phyloP scores from a whole-genome alignment of 768 basidiomycete genomes.

The Tricholoma flavovirens region DNA sequence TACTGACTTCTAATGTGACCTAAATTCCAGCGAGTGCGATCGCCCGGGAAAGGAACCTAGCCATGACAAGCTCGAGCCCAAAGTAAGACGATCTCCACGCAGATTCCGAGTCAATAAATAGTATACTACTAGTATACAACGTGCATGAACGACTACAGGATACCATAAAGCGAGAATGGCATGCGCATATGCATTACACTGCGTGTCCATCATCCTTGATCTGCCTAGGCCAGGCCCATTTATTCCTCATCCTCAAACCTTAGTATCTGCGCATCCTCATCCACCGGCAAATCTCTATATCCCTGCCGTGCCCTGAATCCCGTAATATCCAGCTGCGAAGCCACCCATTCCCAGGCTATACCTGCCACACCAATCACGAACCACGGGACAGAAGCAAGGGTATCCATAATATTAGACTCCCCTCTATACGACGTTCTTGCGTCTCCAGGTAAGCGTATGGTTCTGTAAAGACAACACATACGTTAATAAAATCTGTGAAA shows the following conservation, averaged over 20 bases:
- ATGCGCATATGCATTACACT: no score
- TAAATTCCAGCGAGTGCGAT: no score
- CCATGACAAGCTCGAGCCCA: no score
- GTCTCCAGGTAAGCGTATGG: slow-evolving; percentile 72
- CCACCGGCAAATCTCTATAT: slow-evolving; percentile 73
- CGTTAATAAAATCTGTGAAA: no score
- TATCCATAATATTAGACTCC: slow-evolving; percentile 50
- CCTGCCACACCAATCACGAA: slow-evolving; percentile 76
- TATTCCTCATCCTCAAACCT: slow-evolving; percentile 76
- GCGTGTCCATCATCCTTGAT: no score
- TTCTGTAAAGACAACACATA: slow-evolving; percentile 35
- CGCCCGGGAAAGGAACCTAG: no score
- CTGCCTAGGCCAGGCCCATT: not conserved
- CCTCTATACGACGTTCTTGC: slow-evolving; percentile 30
- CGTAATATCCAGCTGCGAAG: slow-evolving; percentile 39
- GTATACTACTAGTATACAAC: no score
- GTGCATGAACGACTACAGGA: no score
- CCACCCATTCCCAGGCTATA: slow-evolving; percentile 64
- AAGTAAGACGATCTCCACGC: no score
- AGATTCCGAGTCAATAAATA: no score
- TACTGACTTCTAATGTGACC: no score
- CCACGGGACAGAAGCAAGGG: slow-evolving; percentile 85
- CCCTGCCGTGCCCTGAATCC: slow-evolving; percentile 51
- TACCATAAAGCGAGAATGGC: no score
- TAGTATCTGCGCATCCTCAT: slow-evolving; percentile 85